Percentiles rank a stretch among this genome's conserved stretches.
Evolutionary conservation across 2,329 filamentous ascomycete genomes (phyloP).

Genomic region (Fusarium falciforme): DNA sequence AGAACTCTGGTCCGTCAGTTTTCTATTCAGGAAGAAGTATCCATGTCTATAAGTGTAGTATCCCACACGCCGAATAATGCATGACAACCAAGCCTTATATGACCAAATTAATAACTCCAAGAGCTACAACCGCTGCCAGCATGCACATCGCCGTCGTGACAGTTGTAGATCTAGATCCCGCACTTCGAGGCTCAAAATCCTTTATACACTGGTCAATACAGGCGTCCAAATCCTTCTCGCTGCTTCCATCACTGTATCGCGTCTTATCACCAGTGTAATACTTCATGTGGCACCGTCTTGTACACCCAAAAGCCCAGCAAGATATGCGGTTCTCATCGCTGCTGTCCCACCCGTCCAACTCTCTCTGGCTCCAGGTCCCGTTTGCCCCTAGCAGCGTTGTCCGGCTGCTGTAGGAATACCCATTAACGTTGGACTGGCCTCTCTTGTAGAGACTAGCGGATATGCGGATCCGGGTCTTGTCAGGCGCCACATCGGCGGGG

Average conservation of each 20-base stretch:
- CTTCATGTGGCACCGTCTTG: constrained; percentile 26
- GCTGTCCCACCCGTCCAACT: constrained; percentile 34
- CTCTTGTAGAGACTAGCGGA: constrained; percentile 31
- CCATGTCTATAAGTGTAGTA: neutral
- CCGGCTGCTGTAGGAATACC: constrained; percentile 32
- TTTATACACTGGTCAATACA: constrained; percentile 32
- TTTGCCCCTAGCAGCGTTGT: constrained; percentile 30
- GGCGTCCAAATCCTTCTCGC: constrained; percentile 12
- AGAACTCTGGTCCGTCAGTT: neutral
- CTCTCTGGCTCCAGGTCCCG: constrained; percentile 38
- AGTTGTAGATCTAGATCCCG: neutral
- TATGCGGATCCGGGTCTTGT: constrained; percentile 26
- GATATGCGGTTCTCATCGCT: constrained; percentile 28
- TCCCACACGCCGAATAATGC: neutral
- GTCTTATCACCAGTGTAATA: constrained; percentile 34
- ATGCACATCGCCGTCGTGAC: neutral
- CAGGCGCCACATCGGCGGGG: constrained; percentile 35
- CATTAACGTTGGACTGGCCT: constrained; percentile 17
- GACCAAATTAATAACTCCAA: neutral
- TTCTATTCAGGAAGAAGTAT: neutral
- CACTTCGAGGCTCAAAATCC: constrained; percentile 24
- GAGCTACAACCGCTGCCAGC: neutral
- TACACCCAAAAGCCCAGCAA: constrained; percentile 36
- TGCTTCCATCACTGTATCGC: constrained; percentile 18
- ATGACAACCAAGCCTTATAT: neutral